phyloP scores from a whole-genome alignment of 345 rosid species.

The Eutrema japonicum region DNA sequence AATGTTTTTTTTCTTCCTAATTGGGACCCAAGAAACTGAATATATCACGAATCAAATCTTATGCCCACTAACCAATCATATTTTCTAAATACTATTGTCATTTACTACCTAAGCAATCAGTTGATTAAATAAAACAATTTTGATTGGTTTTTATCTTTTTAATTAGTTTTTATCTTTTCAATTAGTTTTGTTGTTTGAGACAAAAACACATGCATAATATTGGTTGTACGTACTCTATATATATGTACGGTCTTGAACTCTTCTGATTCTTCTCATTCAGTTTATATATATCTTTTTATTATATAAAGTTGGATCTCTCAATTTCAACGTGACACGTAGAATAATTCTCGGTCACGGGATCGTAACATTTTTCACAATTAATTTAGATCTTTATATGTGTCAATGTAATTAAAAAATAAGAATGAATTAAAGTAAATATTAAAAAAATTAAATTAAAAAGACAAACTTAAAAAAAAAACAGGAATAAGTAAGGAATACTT shows the following conservation, averaged over 20 bases:
- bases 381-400: too few relatives aligned
- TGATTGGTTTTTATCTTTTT: neutral
- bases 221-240: neutral
- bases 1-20: neutral
- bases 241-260: neutral
- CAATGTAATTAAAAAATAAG: too few relatives aligned
- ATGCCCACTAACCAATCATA: conserved; percentile 31
- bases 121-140: neutral
- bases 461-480: too few relatives aligned
- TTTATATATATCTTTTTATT: too few relatives aligned
- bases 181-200: neutral
- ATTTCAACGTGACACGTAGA: too few relatives aligned
- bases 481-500: too few relatives aligned
- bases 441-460: too few relatives aligned
- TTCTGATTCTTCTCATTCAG: neutral
- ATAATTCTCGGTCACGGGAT: too few relatives aligned
- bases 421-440: too few relatives aligned
- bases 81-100: neutral
- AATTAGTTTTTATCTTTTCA: neutral
- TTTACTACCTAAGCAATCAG: conserved; percentile 4
- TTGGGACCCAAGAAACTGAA: conserved; percentile 33
- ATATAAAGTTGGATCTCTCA: too few relatives aligned
- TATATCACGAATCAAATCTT: conserved; percentile 25
- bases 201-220: conserved; percentile 12
- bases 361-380: too few relatives aligned